phyloP scores from a whole-genome alignment of 495 filamentous ascomycete genomes.

The Penicillium crystallinum region DNA sequence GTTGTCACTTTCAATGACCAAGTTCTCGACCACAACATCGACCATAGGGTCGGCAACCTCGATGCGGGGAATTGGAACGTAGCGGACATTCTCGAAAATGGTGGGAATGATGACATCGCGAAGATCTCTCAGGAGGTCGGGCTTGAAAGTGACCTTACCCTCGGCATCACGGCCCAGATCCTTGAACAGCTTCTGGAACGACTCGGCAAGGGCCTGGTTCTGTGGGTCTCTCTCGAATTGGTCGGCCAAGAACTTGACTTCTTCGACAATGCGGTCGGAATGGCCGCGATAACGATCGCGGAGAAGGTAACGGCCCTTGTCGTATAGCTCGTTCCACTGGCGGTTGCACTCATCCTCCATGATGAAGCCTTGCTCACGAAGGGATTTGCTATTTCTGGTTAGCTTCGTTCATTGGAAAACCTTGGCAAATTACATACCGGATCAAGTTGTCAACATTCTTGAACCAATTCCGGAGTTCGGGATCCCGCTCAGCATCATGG shows the following conservation, averaged over 20 bases:
- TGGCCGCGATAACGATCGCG: conserved; percentile 83
- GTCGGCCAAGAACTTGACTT: conserved; percentile 80
- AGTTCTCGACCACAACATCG: conserved; percentile 88
- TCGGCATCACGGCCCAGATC: conserved; percentile 80
- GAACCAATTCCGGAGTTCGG: conserved; percentile 88
- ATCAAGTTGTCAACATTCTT: conserved; percentile 69
- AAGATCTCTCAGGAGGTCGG: conserved; percentile 83
- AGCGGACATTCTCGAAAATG: conserved; percentile 80
- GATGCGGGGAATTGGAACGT: conserved; percentile 90
- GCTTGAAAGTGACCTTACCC: conserved; percentile 86
- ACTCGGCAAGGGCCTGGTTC: conserved; percentile 71
- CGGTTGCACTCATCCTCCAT: conserved; percentile 75
- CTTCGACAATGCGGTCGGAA: conserved; percentile 81
- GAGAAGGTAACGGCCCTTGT: conserved; percentile 81
- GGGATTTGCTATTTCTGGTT: conserved; percentile 49
- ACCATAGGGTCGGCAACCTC: conserved; percentile 83
- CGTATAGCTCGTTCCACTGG: conserved; percentile 80
- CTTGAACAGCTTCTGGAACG: conserved; percentile 78
- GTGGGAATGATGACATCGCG: conserved; percentile 80
- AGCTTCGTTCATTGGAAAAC: neutral
- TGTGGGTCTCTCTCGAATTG: conserved; percentile 86
- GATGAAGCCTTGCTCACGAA: conserved; percentile 87
- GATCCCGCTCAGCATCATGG: conserved; percentile 82
- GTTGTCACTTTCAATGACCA: conserved; percentile 94
- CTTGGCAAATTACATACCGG: conserved; percentile 35